Base-by-base conservation (phyloP, 768 basidiomycete genomes). In the Termitomyces sp. region DNA sequence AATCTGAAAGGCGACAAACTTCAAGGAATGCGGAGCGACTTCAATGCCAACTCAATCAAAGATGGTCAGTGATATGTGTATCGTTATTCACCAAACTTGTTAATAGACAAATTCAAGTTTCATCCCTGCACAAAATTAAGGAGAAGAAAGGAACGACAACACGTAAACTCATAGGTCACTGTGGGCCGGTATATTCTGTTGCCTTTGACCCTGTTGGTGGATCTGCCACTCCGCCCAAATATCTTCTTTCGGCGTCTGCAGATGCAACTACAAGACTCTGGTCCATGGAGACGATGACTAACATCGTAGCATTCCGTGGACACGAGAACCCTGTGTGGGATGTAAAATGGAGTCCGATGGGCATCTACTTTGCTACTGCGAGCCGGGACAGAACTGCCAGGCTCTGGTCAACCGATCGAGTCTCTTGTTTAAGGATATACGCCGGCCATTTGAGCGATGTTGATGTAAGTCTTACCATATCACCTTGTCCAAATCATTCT, bases 261-360 rank as follows among this genome's bases (percentile, higher is more conserved):
- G 97, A 99, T 66, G 84, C 90, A 1, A 95, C 96, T 0, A 75
- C 87, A 40, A 85, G 97, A 12, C 72, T 99, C 18, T 99, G 97
- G 97, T 96, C 94, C 5, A 74, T 98, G 70, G 94, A 98, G 59
- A 97, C 96, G 0, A 85, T 94, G 80, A 83, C 90, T 15, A 97
- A 97, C 63, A 73, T 98, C 10, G 94, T 94, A 18, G 94, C 89
- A 6, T 99, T 94, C 66, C 82, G 94, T 32, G 96, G 97, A 0
- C 97, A 99, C 63, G 88, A 95, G 66, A 95, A 97, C 68, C 94
- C 97, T 0, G 87, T 99, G 0, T 99, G 97, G 97, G 97, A 98
- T 63, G 94, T 96, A 12, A 89, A 98, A 67, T 99, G 97, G 97
- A 95, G 92, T 64, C 96, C 97, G 10, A 86, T 93, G 78, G 95